Conservation (phyloP, 352 stramenopile species). For the Pythium volutum region DNA sequence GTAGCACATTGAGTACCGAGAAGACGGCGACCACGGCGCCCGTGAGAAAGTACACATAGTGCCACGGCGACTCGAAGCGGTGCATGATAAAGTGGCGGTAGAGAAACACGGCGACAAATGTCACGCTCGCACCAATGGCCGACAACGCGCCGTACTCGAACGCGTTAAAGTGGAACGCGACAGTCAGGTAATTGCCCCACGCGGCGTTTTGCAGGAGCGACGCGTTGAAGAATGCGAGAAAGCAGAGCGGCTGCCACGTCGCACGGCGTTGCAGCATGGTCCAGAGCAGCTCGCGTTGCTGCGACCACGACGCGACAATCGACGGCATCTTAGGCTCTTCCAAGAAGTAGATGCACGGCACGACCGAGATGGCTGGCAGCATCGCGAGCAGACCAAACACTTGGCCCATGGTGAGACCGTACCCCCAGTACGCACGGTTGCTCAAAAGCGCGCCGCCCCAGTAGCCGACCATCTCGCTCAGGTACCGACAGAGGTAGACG, state of each 20-base stretch:
- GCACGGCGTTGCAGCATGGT: conserved; percentile 62
- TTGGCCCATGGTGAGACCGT: conserved; percentile 55
- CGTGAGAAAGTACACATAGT: conserved; percentile 62
- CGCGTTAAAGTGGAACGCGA: conserved; percentile 63
- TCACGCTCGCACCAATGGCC: conserved; percentile 64
- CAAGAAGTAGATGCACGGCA: conserved; percentile 55
- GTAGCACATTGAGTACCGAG: conserved; percentile 66
- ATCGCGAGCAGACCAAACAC: conserved; percentile 62
- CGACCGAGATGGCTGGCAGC: conserved; percentile 49
- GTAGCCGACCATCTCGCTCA: conserved; percentile 77
- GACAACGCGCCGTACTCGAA: conserved; percentile 78
- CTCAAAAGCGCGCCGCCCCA: conserved; percentile 63
- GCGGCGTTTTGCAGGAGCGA: conserved; percentile 71
- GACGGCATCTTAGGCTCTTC: conserved; percentile 41
- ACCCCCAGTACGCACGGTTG: conserved; percentile 51
- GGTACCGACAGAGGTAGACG: conserved; percentile 75
- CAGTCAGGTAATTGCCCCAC: conserved; percentile 80
- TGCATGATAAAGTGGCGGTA: conserved; percentile 54
- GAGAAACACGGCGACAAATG: conserved; percentile 51
- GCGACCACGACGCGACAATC: conserved; percentile 23
- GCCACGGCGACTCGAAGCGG: conserved; percentile 45
- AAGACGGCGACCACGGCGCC: conserved; percentile 55
- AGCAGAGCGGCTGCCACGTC: conserved; percentile 75
- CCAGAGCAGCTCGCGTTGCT: conserved; percentile 47
- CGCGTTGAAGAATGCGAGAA: conserved; percentile 59